These are phyloP conservation scores for Phaffia australis DNA, from an alignment of 768 basidiomycete genomes.

Conservation along the genomic window DNA sequence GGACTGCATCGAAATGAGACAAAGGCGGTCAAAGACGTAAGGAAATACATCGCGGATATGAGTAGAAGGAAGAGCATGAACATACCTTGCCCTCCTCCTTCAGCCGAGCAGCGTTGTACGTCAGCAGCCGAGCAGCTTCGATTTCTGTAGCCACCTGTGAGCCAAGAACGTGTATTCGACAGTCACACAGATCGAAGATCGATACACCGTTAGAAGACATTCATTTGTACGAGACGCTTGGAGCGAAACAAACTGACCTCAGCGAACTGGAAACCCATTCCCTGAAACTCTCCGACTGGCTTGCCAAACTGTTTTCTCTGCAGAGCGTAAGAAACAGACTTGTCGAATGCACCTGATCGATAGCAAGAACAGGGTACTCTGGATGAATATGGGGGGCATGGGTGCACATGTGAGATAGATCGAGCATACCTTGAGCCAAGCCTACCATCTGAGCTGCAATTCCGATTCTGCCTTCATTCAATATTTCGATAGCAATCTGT, in stretches of 20 bases:
- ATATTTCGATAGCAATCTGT: constrained; percentile 84
- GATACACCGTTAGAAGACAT: not conserved
- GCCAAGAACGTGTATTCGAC: not conserved
- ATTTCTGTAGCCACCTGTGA: constrained; percentile 64
- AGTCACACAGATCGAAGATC: too few species aligned
- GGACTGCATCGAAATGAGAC: constrained; percentile 30
- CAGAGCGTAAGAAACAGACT: constrained; percentile 89
- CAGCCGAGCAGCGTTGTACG: constrained; percentile 89
- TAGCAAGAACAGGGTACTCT: constrained; percentile 46
- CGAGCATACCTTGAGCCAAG: not conserved
- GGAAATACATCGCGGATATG: not conserved
- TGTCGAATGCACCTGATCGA: constrained; percentile 93
- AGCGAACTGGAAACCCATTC: constrained; percentile 90
- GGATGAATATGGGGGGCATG: not conserved
- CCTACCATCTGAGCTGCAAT: constrained; percentile 60
- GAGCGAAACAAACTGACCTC: constrained; percentile 36
- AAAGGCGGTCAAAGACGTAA: not conserved
- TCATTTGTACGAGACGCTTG: not conserved
- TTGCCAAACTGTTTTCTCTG: constrained; percentile 90
- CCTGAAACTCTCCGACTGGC: constrained; percentile 84
- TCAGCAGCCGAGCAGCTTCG: constrained; percentile 76
- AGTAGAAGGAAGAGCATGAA: not conserved
- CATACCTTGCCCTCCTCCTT: constrained; percentile 32
- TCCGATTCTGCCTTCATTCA: constrained; percentile 95
- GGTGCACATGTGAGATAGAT: not conserved